Evolutionary conservation across 192 early-diverging fungal genomes (phyloP), one percentile per base, ranked within the genome.

Genomic region (Phlyctochytrium arcticum): DNA sequence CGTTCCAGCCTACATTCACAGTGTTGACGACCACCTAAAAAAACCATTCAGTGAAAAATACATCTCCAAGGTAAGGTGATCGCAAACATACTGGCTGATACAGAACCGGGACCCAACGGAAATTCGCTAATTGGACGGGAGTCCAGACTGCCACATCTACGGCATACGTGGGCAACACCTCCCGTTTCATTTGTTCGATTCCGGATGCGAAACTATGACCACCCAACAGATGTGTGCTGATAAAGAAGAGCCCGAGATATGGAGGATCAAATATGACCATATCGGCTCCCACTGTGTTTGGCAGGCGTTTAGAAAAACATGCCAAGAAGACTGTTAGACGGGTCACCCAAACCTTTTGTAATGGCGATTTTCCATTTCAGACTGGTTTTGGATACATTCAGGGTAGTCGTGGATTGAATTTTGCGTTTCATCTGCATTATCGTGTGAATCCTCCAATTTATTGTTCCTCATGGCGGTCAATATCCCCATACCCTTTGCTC

Each of bases 241-340:
- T 27, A 60, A 75, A 71, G 60, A 75, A 75, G 64, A 71, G 48
- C 4, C 65, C 60, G 30, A 75, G 61, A 58, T 65, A 75, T 9
- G 74, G 74, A 15, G 69, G 69, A 34, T 75, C 74, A 51, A 75
- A 75, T 34, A 75, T 42, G 39, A 71, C 39, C 57, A 70, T 74
- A 36, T 74, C 72, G 47, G 67, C 67, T 5, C 31, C 26, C 24
- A 69, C 67, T 60, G 39, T n/a, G 12, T 44, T n/a, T 2, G 15
- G n/a, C n/a, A n/a, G n/a, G 2, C 39, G 39, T 2, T 44, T 12
- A 19, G 21, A 44, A 44, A 44, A 2, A 2, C 21, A n/a, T 44
- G 39, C 39, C 39, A 44, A 44, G 12, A 12, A 44, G 39, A 44
- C 12, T 44, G 2, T 44, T 19, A 44, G 39, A 2, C 15, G 39